phyloP scores from a whole-genome alignment of 306 rosid genomes.

The Vigna unguiculata region DNA sequence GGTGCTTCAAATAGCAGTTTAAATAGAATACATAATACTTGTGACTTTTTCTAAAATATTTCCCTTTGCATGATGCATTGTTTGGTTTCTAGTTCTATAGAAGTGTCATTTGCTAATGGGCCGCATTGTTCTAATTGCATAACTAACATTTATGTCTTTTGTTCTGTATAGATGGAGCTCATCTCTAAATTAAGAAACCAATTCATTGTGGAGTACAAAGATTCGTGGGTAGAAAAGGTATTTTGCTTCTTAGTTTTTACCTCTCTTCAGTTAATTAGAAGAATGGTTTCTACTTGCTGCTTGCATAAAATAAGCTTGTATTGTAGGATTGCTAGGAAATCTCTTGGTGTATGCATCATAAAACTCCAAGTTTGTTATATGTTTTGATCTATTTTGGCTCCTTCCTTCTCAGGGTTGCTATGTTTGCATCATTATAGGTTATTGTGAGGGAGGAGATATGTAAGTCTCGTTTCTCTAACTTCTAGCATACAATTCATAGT shows the following conservation, averaged over 20 bases:
- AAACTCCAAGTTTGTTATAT: conserved; percentile 2
- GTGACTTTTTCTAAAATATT: conserved; percentile 15
- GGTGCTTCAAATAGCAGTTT: conserved; percentile 43
- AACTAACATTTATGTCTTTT: conserved; percentile 27
- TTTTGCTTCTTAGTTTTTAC: conserved; percentile 27
- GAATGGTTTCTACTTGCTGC: conserved; percentile 26
- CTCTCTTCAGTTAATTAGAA: conserved; percentile 26
- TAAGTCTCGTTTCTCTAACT: conserved; percentile 50
- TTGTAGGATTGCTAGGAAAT: conserved; percentile 32
- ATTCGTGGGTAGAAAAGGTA: conserved; percentile 99
- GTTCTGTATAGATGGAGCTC: conserved; percentile 86
- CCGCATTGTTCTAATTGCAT: conserved; percentile 1
- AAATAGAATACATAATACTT: conserved; percentile 15
- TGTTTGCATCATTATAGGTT: conserved; percentile 94
- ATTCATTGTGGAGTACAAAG: conserved; percentile 98
- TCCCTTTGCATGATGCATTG: conserved; percentile 3
- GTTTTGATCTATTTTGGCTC: conserved; percentile 34
- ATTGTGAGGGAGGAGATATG: conserved; percentile 99
- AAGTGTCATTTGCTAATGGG: conserved; percentile 32
- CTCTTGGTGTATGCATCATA: background rate
- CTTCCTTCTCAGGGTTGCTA: conserved; percentile 89
- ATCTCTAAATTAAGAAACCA: conserved; percentile 87
- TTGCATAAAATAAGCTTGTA: conserved; percentile 33
- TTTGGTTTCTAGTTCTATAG: conserved; percentile 34
- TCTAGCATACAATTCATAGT: conserved; percentile 26